These are phyloP conservation scores for Tolypocladium nubicola DNA, from an alignment of 2,329 filamentous ascomycete species.

Conservation along the genomic window DNA sequence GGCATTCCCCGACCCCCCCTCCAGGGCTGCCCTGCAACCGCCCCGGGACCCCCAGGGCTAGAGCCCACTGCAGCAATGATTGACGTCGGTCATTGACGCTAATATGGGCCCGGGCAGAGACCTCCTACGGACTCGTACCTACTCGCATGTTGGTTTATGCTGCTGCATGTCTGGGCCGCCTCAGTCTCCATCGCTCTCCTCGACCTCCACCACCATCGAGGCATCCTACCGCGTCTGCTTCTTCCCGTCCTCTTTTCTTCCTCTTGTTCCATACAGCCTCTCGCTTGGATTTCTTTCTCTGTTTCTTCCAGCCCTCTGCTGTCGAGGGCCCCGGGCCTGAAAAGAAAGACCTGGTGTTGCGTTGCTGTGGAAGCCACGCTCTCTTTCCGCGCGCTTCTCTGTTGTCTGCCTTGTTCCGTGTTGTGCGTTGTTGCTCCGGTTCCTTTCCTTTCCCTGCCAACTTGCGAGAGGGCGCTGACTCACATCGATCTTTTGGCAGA, in stretches of 20 bases:
- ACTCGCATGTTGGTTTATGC: neutral
- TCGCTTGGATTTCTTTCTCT: conserved; percentile 5
- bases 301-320: neutral
- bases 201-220: conserved; percentile 5
- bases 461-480: neutral
- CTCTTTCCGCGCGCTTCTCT: neutral
- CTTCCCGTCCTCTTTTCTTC: neutral
- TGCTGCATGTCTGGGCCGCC: neutral
- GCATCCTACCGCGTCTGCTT: conserved; percentile 6
- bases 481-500: neutral
- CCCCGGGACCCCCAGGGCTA: neutral
- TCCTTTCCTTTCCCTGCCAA: neutral
- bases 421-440: neutral
- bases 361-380: neutral
- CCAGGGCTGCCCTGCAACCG: conserved; percentile 2
- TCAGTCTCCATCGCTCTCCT: neutral
- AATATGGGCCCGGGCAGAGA: neutral
- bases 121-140: no score
- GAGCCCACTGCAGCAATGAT: neutral
- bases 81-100: neutral
- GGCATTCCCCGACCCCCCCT: conserved; percentile 3
- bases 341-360: neutral
- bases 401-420: neutral
- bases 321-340: neutral
- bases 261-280: conserved; percentile 4